phyloP scores from a whole-genome alignment of 495 filamentous ascomycete species.

The Hypomontagnella submonticulosa region DNA sequence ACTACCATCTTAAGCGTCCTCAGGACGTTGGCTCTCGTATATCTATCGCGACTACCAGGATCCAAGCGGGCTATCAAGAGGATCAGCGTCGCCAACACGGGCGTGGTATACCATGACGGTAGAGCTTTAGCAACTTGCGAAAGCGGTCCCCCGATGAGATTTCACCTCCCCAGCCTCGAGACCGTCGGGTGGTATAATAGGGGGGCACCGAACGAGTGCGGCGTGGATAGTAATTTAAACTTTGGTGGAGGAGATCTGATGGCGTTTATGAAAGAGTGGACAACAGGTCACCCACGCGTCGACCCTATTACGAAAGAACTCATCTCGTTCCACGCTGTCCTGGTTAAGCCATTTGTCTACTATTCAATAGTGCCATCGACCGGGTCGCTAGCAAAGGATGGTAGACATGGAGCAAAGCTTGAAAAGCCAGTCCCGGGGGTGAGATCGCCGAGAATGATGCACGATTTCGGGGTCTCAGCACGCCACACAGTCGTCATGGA shows the following conservation, averaged over 20 bases:
- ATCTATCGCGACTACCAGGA: conserved; percentile 65
- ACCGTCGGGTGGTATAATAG: conserved; percentile 75
- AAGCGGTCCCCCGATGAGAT: conserved; percentile 71
- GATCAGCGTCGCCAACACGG: conserved; percentile 74
- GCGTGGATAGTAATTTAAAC: conserved; percentile 10
- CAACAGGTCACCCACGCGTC: conserved; percentile 73
- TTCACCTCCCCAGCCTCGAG: conserved; percentile 67
- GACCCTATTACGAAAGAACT: conserved; percentile 70
- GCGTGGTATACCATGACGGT: conserved; percentile 71
- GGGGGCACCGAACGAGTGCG: conserved; percentile 59
- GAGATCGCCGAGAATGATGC: conserved; percentile 73
- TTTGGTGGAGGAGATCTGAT: conserved; percentile 65
- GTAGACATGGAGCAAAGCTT: conserved; percentile 28
- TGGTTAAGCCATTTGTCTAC: conserved; percentile 69
- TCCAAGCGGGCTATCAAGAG: conserved; percentile 65
- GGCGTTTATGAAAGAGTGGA: conserved; percentile 72
- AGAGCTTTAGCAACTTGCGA: conserved; percentile 73
- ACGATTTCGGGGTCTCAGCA: conserved; percentile 73
- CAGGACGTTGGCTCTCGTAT: conserved; percentile 62
- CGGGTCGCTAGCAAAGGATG: conserved; percentile 17
- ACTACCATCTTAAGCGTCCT: conserved; percentile 58
- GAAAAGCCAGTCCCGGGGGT: conserved; percentile 62
- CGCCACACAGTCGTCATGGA: conserved; percentile 72
- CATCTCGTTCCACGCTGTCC: conserved; percentile 70
- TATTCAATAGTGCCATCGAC: conserved; percentile 66